Base-by-base conservation (phyloP, 257 asterid genomes). In the Lantana camara region DNA sequence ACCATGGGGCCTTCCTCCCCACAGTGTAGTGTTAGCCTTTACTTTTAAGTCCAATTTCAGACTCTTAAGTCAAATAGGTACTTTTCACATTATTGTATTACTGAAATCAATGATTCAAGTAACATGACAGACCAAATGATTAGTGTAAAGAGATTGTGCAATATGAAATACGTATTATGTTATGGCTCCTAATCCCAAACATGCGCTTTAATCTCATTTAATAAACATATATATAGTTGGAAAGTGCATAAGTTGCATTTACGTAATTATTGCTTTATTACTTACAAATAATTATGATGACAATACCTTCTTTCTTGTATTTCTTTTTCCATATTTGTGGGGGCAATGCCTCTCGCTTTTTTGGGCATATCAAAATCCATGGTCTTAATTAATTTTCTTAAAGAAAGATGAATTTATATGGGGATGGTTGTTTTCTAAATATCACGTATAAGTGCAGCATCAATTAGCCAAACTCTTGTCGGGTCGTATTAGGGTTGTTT, bases 81-180 rank as follows among this genome's bases (percentile, higher is more conserved):
- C 46, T 73, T 77, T 70, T 67, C 22, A 57, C 67, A 72, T 66
- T 76, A 69, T 73, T 72, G 23, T 62, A 61, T 0, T 66, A 16
- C 69, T 64, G 77, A 76, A 73, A 63, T 67, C 79, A 80, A 84
- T 86, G 80, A 86, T 86, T 84, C 79, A 69, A n/a, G 91, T 89
- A 84, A 89, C 94, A 77, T 84, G 95, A 75, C 84, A 76, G 74
- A 76, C 82, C 80, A 65, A 77, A 82, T 89, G 83, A 79, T 81
- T 84, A 71, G 78, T 47, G 64, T 60, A 69, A 80, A 77, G 81
- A 54, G 79, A 71, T 68, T 73, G 75, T 51, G 73, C 76, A 69
- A 73, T 76, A 51, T 73, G 23, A 71, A 46, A 69, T 19, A 50
- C 13, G 34, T 57, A 56, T 38, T 67, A 65, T 82, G 83, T 38